Evolutionary conservation across 1,284 basidiomycete genomes (phyloP).

Genomic region (Neolentinus lepideus): DNA sequence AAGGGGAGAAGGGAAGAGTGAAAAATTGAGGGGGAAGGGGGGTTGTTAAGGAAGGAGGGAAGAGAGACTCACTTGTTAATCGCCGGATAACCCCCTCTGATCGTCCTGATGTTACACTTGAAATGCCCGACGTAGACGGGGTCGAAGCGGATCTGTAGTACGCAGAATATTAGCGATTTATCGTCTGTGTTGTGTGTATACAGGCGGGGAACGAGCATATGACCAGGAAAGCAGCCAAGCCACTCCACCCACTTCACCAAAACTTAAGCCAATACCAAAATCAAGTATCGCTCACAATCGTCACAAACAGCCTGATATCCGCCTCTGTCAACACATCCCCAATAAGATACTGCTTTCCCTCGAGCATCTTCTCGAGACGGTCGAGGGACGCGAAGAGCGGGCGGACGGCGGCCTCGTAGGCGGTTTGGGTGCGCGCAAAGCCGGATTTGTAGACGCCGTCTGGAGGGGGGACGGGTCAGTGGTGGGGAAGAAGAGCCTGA

Average conservation of each 20-base stretch:
- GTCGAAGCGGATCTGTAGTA: conserved; percentile 27
- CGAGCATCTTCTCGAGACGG: conserved; percentile 41
- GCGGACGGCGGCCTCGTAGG: conserved; percentile 42
- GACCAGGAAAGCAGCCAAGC: too few species aligned
- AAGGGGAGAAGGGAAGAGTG: neutral
- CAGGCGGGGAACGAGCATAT: too few species aligned
- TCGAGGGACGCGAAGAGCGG: conserved; percentile 39
- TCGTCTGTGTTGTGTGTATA: too few species aligned
- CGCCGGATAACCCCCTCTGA: conserved; percentile 35
- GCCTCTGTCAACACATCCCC: conserved; percentile 52
- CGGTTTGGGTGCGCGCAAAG: conserved; percentile 50
- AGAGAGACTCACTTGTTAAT: conserved; percentile 25
- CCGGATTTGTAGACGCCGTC: conserved; percentile 46
- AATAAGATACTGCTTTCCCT: conserved; percentile 42
- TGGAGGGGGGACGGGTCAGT: conserved; percentile 8
- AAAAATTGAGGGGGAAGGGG: neutral
- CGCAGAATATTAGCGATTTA: too few species aligned
- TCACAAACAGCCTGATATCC: conserved; percentile 52
- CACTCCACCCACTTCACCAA: too few species aligned
- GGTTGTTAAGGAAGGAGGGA: neutral
- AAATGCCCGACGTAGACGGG: conserved; percentile 56
- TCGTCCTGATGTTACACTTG: conserved; percentile 47
- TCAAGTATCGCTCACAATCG: conserved; percentile 34
- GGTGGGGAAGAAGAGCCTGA: conserved; percentile 1
- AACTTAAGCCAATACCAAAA: neutral